These are phyloP conservation scores for Hortiboletus campestris DNA, from an alignment of 768 basidiomycete species.

Conservation along the genomic window DNA sequence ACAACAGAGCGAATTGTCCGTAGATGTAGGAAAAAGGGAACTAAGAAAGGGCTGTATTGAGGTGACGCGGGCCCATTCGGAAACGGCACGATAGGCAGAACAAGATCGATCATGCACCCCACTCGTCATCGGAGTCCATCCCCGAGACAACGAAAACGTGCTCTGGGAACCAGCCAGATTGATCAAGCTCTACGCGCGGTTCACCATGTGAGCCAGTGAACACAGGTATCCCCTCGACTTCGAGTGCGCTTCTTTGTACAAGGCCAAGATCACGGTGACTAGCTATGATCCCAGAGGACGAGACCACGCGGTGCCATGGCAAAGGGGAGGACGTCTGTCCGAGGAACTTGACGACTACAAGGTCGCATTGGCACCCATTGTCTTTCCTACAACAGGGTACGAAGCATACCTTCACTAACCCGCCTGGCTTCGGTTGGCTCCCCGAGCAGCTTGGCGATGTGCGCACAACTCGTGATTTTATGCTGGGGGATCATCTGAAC, in stretches of 20 bases:
- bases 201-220: constrained; percentile 49
- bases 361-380: neutral
- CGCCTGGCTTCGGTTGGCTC: constrained; percentile 74
- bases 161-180: constrained; percentile 66
- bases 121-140: constrained; percentile 17
- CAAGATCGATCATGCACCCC: constrained; percentile 17
- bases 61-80: neutral
- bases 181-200: constrained; percentile 50
- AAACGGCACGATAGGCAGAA: neutral
- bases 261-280: constrained; percentile 72
- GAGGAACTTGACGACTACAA: constrained; percentile 68
- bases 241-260: constrained; percentile 63
- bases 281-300: constrained; percentile 65
- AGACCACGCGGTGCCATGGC: constrained; percentile 78
- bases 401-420: constrained; percentile 68
- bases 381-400: neutral
- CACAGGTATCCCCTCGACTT: constrained; percentile 76
- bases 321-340: constrained; percentile 58
- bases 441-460: constrained; percentile 75
- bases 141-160: constrained; percentile 4
- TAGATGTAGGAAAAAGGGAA: neutral
- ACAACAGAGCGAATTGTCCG: too few relatives aligned
- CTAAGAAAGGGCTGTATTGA: neutral
- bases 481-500: constrained; percentile 65
- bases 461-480: constrained; percentile 71